Conservation (phyloP, 257 asterid species). For the Primulina eburnea region DNA sequence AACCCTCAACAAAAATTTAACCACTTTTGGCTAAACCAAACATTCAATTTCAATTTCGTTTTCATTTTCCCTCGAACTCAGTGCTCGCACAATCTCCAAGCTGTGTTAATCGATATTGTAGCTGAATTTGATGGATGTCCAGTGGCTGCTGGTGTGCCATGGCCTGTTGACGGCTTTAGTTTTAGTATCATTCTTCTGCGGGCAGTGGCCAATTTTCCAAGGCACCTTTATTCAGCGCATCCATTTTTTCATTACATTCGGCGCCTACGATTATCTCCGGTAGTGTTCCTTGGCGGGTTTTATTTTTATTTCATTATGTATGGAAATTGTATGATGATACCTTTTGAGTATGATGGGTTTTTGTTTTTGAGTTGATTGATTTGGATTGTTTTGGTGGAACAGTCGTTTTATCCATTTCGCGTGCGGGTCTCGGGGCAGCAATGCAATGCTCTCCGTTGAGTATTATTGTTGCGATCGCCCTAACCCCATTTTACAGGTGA, state of each 20-base stretch:
- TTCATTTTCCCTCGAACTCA: not conserved
- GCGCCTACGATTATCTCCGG: conserved; percentile 82
- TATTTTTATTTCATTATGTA: not conserved
- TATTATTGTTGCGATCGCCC: conserved; percentile 87
- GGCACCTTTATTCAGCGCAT: conserved; percentile 82
- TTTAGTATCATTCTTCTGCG: conserved; percentile 83
- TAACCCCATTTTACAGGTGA: conserved; percentile 84
- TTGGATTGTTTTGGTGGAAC: conserved; percentile 9
- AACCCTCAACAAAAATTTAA: not conserved
- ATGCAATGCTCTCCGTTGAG: conserved; percentile 66
- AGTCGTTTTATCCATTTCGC: conserved; percentile 64
- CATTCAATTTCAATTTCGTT: not conserved
- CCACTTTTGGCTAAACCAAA: not conserved
- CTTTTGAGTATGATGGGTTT: not conserved
- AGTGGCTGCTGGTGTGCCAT: conserved; percentile 83
- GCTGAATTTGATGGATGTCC: conserved; percentile 49
- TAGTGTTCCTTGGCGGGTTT: conserved; percentile 20
- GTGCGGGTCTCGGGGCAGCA: conserved; percentile 68
- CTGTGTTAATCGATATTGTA: not conserved
- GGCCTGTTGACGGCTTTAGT: conserved; percentile 73
- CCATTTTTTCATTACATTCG: conserved; percentile 78
- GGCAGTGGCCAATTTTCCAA: conserved; percentile 93
- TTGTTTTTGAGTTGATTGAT: not conserved
- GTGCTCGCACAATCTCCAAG: too few relatives aligned
- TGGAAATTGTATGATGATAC: not conserved